A percentile compares a stretch with the other conserved stretches of the same genome.
Evolutionary conservation across 1,284 basidiomycete species (phyloP).

Genomic region (Ceraceosorus guamensis): DNA sequence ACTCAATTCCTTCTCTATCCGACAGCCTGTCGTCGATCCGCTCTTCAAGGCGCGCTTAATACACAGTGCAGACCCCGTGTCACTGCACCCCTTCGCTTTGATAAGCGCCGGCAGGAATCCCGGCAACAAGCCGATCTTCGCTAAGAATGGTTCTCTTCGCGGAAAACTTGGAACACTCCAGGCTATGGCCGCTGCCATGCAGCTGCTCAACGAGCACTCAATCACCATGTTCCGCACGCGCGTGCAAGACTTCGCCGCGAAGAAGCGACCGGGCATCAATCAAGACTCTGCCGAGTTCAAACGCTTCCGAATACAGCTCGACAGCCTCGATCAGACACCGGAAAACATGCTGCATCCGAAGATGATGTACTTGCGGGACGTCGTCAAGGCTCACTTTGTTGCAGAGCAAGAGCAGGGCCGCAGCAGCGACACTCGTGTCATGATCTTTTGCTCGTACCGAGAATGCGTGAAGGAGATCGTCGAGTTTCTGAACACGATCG

Average conservation of each 20-base stretch:
- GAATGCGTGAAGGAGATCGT: slow-evolving; percentile 88
- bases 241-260: slow-evolving; percentile 49
- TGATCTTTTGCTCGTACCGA: slow-evolving; percentile 88
- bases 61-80: slow-evolving; percentile 25
- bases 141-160: neutral
- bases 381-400: slow-evolving; percentile 35
- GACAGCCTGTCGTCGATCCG: slow-evolving; percentile 22
- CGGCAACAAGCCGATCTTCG: slow-evolving; percentile 1
- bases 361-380: slow-evolving; percentile 64
- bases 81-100: slow-evolving; percentile 26
- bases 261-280: slow-evolving; percentile 44
- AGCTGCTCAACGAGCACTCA: slow-evolving; percentile 65
- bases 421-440: slow-evolving; percentile 62
- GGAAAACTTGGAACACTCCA: slow-evolving; percentile 21
- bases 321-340: slow-evolving; percentile 49
- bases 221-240: slow-evolving; percentile 38
- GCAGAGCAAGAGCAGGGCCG: slow-evolving; percentile 57
- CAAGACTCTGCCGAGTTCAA: slow-evolving; percentile 59
- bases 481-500: slow-evolving; percentile 54
- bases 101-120: neutral
- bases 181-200: slow-evolving; percentile 36
- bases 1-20: neutral
- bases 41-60: slow-evolving; percentile 30
- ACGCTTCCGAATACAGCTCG: slow-evolving; percentile 60
- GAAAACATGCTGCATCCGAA: slow-evolving; percentile 77